phyloP scores from a whole-genome alignment of 129 eudicot species.

The Centella asiatica region DNA sequence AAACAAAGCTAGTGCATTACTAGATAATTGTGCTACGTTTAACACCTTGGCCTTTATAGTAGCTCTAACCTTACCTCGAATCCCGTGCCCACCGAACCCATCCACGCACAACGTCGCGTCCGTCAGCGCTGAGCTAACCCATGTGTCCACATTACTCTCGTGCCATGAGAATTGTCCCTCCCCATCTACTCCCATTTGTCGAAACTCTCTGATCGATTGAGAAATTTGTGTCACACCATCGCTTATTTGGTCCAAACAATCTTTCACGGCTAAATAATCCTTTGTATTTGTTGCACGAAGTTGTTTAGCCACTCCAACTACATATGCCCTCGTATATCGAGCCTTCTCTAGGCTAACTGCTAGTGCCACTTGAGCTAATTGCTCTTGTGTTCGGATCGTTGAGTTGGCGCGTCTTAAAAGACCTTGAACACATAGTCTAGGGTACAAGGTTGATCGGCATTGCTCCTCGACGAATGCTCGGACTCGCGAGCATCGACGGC shows the following conservation, averaged over 20 bases:
- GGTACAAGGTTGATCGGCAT: slow-evolving; percentile 37
- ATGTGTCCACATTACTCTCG: slow-evolving; percentile 49
- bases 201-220: slow-evolving; percentile 40
- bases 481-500: slow-evolving; percentile 28
- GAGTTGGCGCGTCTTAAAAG: slow-evolving; percentile 29
- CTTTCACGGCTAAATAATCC: slow-evolving; percentile 30
- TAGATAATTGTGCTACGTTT: slow-evolving; percentile 56
- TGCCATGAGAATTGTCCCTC: slow-evolving; percentile 44
- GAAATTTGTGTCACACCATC: slow-evolving; percentile 48
- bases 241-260: slow-evolving; percentile 43
- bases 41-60: slow-evolving; percentile 34
- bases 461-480: slow-evolving; percentile 35
- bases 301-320: slow-evolving; percentile 34
- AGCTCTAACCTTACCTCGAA: slow-evolving; percentile 33
- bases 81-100: slow-evolving; percentile 37
- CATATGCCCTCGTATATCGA: slow-evolving; percentile 32
- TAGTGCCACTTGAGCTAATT: slow-evolving; percentile 52
- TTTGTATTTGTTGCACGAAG: slow-evolving; percentile 17
- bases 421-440: slow-evolving; percentile 29
- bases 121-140: slow-evolving; percentile 71
- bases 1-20: slow-evolving; percentile 57
- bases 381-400: slow-evolving; percentile 27
- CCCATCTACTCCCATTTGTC: slow-evolving; percentile 18
- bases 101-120: slow-evolving; percentile 42
- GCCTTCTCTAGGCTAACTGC: slow-evolving; percentile 42